Conservation (phyloP, 495 filamentous ascomycete genomes). For the Rostrohypoxylon terebratum region DNA sequence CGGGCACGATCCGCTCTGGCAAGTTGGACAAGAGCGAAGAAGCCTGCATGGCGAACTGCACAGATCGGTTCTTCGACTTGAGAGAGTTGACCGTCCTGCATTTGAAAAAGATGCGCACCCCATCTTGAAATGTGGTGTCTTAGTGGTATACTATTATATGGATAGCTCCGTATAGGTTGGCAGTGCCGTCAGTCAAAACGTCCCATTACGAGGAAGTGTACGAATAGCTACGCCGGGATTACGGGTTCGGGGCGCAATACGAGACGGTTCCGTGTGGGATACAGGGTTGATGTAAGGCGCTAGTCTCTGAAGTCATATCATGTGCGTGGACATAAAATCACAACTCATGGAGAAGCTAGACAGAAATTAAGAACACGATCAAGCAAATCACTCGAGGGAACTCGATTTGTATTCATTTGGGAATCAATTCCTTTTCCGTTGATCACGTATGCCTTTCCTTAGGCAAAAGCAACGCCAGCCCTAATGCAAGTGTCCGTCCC, state of each 20-base stretch:
- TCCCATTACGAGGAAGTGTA: constrained; percentile 21
- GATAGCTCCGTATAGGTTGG: background rate
- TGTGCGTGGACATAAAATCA: constrained; percentile 12
- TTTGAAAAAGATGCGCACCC: constrained; percentile 65
- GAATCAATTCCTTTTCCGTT: constrained; percentile 50
- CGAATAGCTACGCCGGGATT: constrained; percentile 16
- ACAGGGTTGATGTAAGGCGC: background rate
- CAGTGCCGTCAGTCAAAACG: background rate
- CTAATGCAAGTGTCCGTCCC: constrained; percentile 50
- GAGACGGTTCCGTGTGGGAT: background rate
- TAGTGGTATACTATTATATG: background rate
- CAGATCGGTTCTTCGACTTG: constrained; percentile 91
- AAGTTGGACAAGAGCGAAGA: constrained; percentile 81
- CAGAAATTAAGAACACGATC: background rate
- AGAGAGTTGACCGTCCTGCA: constrained; percentile 84
- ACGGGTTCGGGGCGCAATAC: background rate
- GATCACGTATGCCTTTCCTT: constrained; percentile 48
- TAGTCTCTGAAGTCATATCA: background rate
- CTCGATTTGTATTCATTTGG: constrained; percentile 29
- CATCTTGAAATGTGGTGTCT: too few relatives aligned
- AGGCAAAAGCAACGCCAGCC: constrained; percentile 51
- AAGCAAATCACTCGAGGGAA: constrained; percentile 24
- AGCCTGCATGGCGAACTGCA: constrained; percentile 87
- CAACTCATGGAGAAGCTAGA: constrained; percentile 13
- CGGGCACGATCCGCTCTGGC: constrained; percentile 70